phyloP scores from a whole-genome alignment of 345 rosid species.

The Gossypium arboreum region DNA sequence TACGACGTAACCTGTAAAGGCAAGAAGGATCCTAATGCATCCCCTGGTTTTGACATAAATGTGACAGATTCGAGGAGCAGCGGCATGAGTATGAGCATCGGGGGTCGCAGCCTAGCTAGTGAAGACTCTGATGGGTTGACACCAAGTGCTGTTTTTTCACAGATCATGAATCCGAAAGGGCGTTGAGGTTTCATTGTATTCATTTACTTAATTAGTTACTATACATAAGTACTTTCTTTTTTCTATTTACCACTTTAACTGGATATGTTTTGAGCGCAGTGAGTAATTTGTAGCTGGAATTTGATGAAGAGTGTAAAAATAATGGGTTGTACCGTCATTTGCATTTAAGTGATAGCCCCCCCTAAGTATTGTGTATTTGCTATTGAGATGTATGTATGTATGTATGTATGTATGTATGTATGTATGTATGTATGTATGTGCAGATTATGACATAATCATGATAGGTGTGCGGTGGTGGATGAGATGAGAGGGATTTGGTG shows the following conservation, averaged over 20 bases:
- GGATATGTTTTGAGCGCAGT: neutral
- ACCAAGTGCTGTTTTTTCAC: slow-evolving; percentile 94
- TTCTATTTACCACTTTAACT: neutral
- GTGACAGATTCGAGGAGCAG: slow-evolving; percentile 85
- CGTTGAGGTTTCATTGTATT: slow-evolving; percentile 41
- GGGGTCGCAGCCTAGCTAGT: slow-evolving; percentile 90
- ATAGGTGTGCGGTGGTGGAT: neutral
- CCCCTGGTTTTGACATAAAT: slow-evolving; percentile 55
- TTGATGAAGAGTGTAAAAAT: neutral
- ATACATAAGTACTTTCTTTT: too few relatives aligned
- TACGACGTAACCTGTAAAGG: slow-evolving; percentile 49
- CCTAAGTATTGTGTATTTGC: neutral
- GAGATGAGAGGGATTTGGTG: neutral
- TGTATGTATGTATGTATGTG: neutral
- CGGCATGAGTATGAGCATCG: slow-evolving; percentile 91
- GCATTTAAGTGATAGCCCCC: neutral
- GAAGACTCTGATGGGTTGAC: slow-evolving; percentile 95
- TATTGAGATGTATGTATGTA: neutral
- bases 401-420: too few relatives aligned
- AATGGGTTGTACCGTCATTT: neutral
- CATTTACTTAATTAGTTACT: too few relatives aligned
- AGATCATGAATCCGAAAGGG: slow-evolving; percentile 98
- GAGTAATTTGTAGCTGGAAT: neutral
- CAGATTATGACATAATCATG: neutral
- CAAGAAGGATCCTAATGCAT: slow-evolving; percentile 49